Percentiles rank a stretch among this genome's conserved stretches.
Conservation (phyloP, 306 rosid species). For the Gleditsia sinensis region DNA sequence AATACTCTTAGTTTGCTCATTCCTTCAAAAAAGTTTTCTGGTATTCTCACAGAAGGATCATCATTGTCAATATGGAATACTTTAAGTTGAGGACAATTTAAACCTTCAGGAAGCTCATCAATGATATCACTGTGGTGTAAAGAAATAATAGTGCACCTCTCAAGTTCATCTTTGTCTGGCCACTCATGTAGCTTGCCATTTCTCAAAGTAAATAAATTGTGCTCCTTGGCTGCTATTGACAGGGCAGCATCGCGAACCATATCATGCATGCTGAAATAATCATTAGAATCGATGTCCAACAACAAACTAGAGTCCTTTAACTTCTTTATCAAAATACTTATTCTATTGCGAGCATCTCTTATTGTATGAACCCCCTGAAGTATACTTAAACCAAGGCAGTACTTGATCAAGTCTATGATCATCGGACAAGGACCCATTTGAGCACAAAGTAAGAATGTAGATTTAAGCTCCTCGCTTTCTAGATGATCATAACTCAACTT, state of each 20-base stretch:
- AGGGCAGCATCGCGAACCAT: background rate
- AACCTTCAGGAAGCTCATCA: conserved; percentile 3
- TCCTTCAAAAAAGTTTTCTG: background rate
- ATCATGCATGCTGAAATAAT: background rate
- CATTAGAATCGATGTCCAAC: background rate
- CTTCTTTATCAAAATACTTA: background rate
- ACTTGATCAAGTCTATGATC: conserved; percentile 4
- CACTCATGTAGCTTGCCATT: too few species aligned
- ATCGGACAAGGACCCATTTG: conserved; percentile 14
- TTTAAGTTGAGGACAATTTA: background rate
- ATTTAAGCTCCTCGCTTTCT: too few species aligned
- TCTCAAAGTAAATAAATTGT: background rate
- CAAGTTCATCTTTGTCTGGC: background rate
- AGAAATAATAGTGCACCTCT: background rate
- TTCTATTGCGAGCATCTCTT: background rate
- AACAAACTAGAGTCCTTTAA: background rate
- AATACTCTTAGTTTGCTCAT: background rate
- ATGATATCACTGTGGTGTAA: background rate
- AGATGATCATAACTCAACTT: conserved; percentile 25
- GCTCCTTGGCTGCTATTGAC: background rate
- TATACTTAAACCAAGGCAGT: conserved; percentile 13
- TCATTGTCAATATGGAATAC: background rate
- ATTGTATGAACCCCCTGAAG: background rate
- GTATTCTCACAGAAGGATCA: background rate
- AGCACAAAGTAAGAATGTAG: conserved; percentile 19